Evolutionary conservation across 768 basidiomycete genomes (phyloP).

Genomic region (Thelephora ganbajun): DNA sequence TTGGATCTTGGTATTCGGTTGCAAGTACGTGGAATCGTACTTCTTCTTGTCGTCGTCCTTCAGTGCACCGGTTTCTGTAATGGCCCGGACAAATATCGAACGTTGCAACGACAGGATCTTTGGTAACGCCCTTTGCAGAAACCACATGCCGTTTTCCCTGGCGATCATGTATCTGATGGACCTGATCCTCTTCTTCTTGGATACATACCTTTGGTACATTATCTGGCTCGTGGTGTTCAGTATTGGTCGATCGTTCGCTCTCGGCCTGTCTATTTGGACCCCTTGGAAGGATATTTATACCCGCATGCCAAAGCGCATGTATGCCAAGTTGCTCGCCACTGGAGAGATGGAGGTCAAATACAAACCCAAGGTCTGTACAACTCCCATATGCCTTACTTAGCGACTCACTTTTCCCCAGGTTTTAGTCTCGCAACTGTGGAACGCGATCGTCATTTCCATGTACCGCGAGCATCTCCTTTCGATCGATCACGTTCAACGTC

Average conservation of each 20-base stretch:
- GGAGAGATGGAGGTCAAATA: slow-evolving; percentile 99
- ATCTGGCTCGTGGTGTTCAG: slow-evolving; percentile 97
- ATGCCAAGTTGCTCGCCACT: slow-evolving; percentile 92
- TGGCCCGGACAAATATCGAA: slow-evolving; percentile 91
- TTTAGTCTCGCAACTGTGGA: slow-evolving; percentile 98
- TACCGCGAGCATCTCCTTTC: slow-evolving; percentile 96
- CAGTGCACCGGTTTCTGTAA: slow-evolving; percentile 88
- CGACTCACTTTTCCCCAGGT: slow-evolving; percentile 28
- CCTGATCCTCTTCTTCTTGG: slow-evolving; percentile 92
- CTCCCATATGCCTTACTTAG: neutral
- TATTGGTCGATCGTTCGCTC: slow-evolving; percentile 76
- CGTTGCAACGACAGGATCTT: slow-evolving; percentile 79
- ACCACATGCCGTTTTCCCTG: slow-evolving; percentile 89
- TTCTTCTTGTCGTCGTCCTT: slow-evolving; percentile 98
- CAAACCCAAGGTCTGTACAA: slow-evolving; percentile 72
- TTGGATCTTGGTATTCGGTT: slow-evolving; percentile 90
- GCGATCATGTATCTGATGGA: slow-evolving; percentile 99
- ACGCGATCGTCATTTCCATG: slow-evolving; percentile 99
- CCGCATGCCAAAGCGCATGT: slow-evolving; percentile 92
- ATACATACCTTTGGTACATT: slow-evolving; percentile 99
- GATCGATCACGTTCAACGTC: slow-evolving; percentile 94
- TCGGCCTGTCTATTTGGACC: slow-evolving; percentile 97
- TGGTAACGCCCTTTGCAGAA: slow-evolving; percentile 68
- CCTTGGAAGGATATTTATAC: slow-evolving; percentile 98
- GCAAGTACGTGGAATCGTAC: slow-evolving; percentile 95